Evolutionary conservation across 768 basidiomycete species (phyloP).

Genomic region (Asterophora parasitica): DNA sequence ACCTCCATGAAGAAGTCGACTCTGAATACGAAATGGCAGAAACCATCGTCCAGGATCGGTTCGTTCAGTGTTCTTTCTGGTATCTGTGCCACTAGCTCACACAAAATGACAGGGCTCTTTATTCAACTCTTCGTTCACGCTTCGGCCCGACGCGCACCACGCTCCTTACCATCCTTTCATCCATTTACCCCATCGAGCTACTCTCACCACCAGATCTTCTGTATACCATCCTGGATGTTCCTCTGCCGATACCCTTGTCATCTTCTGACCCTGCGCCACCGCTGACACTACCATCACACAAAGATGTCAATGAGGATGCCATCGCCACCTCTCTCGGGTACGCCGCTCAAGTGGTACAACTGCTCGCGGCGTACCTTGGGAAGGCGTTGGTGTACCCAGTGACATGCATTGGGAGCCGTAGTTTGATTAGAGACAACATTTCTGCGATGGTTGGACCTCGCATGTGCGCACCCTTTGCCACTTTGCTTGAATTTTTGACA

Average conservation of each 20-base stretch:
- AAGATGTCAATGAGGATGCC: conserved; percentile 76
- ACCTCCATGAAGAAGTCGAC: conserved; percentile 28
- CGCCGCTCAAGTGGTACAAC: conserved; percentile 80
- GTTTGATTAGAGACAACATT: conserved; percentile 87
- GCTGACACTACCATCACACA: conserved; percentile 55
- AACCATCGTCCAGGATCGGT: conserved; percentile 30
- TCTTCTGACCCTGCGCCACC: conserved; percentile 83
- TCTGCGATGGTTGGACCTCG: conserved; percentile 94
- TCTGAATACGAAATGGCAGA: conserved; percentile 24
- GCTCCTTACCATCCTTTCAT: conserved; percentile 65
- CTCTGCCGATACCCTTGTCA: conserved; percentile 83
- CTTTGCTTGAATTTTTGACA: not conserved
- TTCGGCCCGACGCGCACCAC: conserved; percentile 54
- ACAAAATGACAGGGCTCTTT: conserved; percentile 37
- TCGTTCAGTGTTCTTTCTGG: too few species aligned
- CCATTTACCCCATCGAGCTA: conserved; percentile 88
- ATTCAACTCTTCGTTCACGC: conserved; percentile 41
- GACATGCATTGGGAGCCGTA: conserved; percentile 85
- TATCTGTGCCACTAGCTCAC: conserved; percentile 15
- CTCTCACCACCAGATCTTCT: conserved; percentile 80
- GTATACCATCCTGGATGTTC: conserved; percentile 80
- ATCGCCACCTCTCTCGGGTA: conserved; percentile 90
- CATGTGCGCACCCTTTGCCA: conserved; percentile 52
- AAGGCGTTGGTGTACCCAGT: conserved; percentile 83
- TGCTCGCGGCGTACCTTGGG: conserved; percentile 75